These are phyloP conservation scores for Bathelium albidoporum DNA, from an alignment of 495 filamentous ascomycete species.

Conservation along the genomic window DNA sequence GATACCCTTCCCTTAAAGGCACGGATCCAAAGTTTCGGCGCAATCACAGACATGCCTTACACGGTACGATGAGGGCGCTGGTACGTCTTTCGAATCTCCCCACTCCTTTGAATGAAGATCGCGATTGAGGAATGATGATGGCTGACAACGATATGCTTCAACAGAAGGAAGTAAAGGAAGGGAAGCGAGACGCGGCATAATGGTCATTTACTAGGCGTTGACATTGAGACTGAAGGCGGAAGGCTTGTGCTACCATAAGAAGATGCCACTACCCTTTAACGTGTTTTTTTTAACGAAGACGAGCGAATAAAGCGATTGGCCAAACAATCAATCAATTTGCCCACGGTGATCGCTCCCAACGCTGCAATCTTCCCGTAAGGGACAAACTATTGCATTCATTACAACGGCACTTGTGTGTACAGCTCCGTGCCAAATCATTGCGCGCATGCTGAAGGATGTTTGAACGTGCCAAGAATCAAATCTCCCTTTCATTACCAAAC, in stretches of 20 bases:
- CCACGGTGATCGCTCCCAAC: conserved; percentile 8
- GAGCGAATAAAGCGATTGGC: not conserved
- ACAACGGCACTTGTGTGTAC: conserved; percentile 98
- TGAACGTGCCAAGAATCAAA: conserved; percentile 81
- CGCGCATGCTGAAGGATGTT: conserved; percentile 88
- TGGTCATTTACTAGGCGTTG: conserved; percentile 33
- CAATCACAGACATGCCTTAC: conserved; percentile 98
- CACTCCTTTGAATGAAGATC: not conserved
- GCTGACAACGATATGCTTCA: conserved; percentile 15
- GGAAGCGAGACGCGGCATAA: conserved; percentile 63
- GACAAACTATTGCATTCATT: not conserved
- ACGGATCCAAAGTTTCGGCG: conserved; percentile 99
- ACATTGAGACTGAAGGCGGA: conserved; percentile 8
- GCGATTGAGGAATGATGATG: not conserved
- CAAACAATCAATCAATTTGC: not conserved
- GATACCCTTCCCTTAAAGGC: conserved; percentile 97
- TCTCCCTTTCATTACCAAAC: conserved; percentile 88
- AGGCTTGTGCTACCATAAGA: not conserved
- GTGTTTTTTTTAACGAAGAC: conserved; percentile 13
- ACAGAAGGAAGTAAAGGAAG: conserved; percentile 97
- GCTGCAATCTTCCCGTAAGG: conserved; percentile 1
- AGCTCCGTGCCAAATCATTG: conserved; percentile 69
- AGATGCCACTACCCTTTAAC: not conserved
- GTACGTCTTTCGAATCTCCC: conserved; percentile 45
- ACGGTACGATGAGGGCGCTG: conserved; percentile 95